phyloP scores from a whole-genome alignment of 1,139 yeast genomes.

The Lodderomyces jiufengensis region DNA sequence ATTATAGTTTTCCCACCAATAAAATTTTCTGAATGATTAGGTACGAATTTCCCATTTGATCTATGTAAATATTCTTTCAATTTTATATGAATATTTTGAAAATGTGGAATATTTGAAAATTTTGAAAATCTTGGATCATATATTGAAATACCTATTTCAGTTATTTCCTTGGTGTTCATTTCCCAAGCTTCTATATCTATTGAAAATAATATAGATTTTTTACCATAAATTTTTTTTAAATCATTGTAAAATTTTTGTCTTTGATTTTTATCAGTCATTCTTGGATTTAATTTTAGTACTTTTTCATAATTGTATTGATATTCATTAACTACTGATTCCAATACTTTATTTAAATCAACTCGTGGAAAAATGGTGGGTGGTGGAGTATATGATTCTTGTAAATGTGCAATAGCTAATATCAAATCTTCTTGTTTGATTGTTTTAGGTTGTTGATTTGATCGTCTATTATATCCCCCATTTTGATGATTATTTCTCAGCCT shows the following conservation, averaged over 20 bases:
- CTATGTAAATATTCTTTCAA: constrained; percentile 46
- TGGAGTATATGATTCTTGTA: too few relatives aligned
- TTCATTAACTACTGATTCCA: too few relatives aligned
- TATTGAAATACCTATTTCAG: constrained; percentile 68
- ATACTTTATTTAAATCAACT: too few relatives aligned
- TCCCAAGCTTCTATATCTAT: constrained; percentile 73
- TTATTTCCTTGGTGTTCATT: constrained; percentile 37
- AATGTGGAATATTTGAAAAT: constrained; percentile 29
- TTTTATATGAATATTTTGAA: constrained; percentile 53
- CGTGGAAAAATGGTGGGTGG: too few relatives aligned
- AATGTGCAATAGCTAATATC: too few relatives aligned
- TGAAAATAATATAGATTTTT: constrained; percentile 43
- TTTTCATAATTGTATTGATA: background rate
- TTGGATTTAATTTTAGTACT: constrained; percentile 5
- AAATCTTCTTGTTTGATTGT: too few relatives aligned
- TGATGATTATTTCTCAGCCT: too few relatives aligned
- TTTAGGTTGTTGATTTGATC: too few relatives aligned
- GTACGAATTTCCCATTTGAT: constrained; percentile 58
- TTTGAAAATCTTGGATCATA: constrained; percentile 51
- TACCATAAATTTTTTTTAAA: constrained; percentile 20
- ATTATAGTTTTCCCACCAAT: constrained; percentile 53
- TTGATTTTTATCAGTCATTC: constrained; percentile 5
- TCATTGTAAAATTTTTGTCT: constrained; percentile 4
- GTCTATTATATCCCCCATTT: too few relatives aligned
- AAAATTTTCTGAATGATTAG: constrained; percentile 56